Evolutionary conservation across 1,139 yeast species (phyloP).

Genomic region (Kluyveromyces sp.): DNA sequence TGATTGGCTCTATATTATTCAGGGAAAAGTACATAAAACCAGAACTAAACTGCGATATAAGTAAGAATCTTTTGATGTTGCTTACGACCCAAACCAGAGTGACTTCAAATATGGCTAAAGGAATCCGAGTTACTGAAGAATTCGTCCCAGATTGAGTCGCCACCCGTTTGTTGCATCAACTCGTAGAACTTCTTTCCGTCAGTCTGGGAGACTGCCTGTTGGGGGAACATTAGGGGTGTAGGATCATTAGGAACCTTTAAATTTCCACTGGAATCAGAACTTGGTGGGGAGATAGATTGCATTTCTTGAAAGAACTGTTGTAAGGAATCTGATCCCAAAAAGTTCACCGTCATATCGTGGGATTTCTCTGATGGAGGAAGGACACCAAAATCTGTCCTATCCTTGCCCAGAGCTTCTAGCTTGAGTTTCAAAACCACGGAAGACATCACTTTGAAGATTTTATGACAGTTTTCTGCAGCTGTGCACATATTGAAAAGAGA

Average conservation of each 20-base stretch:
- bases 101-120: background rate
- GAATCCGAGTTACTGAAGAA: slow-evolving; percentile 38
- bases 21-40: no score
- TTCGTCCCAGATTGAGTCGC: slow-evolving; percentile 73
- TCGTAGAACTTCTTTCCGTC: slow-evolving; percentile 55
- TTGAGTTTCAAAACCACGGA: slow-evolving; percentile 64
- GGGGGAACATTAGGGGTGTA: no score
- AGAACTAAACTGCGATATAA: no score
- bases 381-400: background rate
- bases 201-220: slow-evolving; percentile 14
- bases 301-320: slow-evolving; percentile 25
- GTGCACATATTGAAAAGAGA: slow-evolving; percentile 66
- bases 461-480: slow-evolving; percentile 67
- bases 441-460: slow-evolving; percentile 62
- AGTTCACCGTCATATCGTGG: slow-evolving; percentile 9
- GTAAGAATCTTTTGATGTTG: no score
- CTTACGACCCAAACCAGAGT: background rate
- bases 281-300: slow-evolving; percentile 6
- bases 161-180: slow-evolving; percentile 58
- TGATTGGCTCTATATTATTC: no score
- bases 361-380: slow-evolving; percentile 5
- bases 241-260: no score
- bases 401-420: slow-evolving; percentile 34
- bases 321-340: slow-evolving; percentile 18
- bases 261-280: no score